Evolutionary conservation across 371 early-diverging fungal species (phyloP).

Genomic region (Saksenaea oblongispora): DNA sequence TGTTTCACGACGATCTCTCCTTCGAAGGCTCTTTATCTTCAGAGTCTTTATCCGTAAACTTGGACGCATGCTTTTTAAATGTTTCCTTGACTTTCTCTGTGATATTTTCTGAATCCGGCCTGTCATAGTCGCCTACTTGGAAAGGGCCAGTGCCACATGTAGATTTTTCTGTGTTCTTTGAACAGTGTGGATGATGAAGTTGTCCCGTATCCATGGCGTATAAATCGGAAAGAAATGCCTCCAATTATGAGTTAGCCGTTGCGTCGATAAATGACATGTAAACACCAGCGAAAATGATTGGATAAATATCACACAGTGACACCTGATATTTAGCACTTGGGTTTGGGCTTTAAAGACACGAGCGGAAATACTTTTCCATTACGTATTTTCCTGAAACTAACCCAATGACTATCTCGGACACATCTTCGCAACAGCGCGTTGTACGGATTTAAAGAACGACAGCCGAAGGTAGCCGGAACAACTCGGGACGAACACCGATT

Average conservation of each 20-base stretch:
- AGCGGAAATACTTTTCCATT: too few species aligned
- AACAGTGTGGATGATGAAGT: slow-evolving; percentile 29
- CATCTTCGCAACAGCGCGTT: too few species aligned
- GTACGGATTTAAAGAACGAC: too few species aligned
- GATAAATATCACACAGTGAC: too few species aligned
- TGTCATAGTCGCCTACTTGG: slow-evolving; percentile 46
- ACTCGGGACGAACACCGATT: too few species aligned
- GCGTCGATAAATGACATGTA: too few species aligned
- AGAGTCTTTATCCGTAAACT: not conserved
- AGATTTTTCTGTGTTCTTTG: slow-evolving; percentile 11
- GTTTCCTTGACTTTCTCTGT: not conserved
- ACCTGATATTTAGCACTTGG: too few species aligned
- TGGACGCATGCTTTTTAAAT: not conserved
- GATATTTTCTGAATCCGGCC: not conserved
- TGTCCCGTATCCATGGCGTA: slow-evolving; percentile 45
- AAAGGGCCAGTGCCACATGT: slow-evolving; percentile 23
- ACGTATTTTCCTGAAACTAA: too few species aligned
- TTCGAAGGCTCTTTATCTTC: not conserved
- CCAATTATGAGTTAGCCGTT: not conserved
- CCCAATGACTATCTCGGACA: too few species aligned
- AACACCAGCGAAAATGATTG: too few species aligned
- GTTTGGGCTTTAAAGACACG: too few species aligned
- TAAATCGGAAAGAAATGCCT: slow-evolving; percentile 1
- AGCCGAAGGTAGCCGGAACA: too few species aligned
- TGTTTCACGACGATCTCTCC: not conserved